These are phyloP conservation scores for Microbotryum scabiosae DNA, from an alignment of 1,284 basidiomycete species.

Conservation along the genomic window DNA sequence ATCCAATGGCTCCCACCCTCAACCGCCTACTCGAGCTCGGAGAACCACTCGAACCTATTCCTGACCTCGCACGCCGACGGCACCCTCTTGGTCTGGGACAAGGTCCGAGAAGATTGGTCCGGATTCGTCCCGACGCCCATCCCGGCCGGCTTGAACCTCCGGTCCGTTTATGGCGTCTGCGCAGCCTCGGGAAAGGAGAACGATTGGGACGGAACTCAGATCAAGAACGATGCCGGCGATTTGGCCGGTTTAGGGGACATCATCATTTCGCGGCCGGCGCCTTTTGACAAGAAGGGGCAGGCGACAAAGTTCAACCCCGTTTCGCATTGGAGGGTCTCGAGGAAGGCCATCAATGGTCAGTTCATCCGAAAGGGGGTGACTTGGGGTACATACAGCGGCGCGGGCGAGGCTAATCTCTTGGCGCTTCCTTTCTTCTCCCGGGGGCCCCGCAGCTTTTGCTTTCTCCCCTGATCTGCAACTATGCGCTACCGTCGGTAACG, in stretches of 20 bases:
- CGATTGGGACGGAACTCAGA: slow-evolving; percentile 2
- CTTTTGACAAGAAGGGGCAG: slow-evolving; percentile 51
- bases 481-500: slow-evolving; percentile 76
- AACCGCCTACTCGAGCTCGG: slow-evolving; percentile 34
- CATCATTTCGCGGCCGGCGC: slow-evolving; percentile 60
- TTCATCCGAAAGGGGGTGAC: slow-evolving; percentile 10
- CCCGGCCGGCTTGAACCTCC: not conserved
- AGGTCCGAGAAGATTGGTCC: slow-evolving; percentile 65
- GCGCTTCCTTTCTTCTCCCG: not conserved
- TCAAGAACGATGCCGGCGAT: not conserved
- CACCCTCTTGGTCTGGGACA: slow-evolving; percentile 76
- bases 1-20: slow-evolving; percentile 85
- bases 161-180: not conserved
- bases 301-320: slow-evolving; percentile 62
- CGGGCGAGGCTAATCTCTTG: not conserved
- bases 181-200: slow-evolving; percentile 4
- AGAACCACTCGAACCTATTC: slow-evolving; percentile 52
- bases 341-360: slow-evolving; percentile 63
- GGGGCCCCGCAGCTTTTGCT: slow-evolving; percentile 56
- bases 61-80: slow-evolving; percentile 87
- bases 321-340: slow-evolving; percentile 51
- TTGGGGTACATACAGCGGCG: slow-evolving; percentile 10
- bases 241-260: slow-evolving; percentile 50
- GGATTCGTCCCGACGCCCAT: slow-evolving; percentile 7
- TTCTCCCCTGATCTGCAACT: slow-evolving; percentile 84